These are phyloP conservation scores for Fusarium guadeloupense DNA, from an alignment of 2,329 filamentous ascomycete genomes.

Conservation along the genomic window DNA sequence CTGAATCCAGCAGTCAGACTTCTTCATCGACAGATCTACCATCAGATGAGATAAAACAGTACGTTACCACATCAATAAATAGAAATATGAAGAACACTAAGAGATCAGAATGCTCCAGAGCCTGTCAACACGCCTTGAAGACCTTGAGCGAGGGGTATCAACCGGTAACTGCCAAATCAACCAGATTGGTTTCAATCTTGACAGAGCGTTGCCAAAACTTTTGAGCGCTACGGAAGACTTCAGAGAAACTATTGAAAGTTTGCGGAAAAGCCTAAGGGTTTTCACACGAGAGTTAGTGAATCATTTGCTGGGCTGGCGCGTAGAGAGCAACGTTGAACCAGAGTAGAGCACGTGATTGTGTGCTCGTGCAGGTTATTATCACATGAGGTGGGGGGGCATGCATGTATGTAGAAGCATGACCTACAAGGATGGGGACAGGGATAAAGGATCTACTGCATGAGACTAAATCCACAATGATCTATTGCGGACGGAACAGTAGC, in stretches of 20 bases:
- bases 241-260: constrained; percentile 2
- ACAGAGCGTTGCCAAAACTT: constrained; percentile 2
- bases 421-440: too few relatives aligned
- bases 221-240: constrained; percentile 3
- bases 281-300: constrained; percentile 7
- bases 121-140: background rate
- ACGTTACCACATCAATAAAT: background rate
- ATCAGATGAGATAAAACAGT: background rate
- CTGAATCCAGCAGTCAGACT: background rate
- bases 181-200: constrained; percentile 4
- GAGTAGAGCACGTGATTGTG: background rate
- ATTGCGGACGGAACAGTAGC: too few relatives aligned
- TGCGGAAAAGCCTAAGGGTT: constrained; percentile 12
- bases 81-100: background rate
- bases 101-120: background rate
- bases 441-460: background rate
- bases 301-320: constrained; percentile 4
- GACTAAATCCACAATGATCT: too few relatives aligned
- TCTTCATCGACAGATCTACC: too few relatives aligned
- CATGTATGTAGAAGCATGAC: background rate
- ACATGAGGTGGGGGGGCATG: background rate
- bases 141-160: constrained; percentile 5
- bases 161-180: constrained; percentile 5
- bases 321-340: constrained; percentile 1
- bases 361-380: background rate